Evolutionary conservation across 1,284 basidiomycete genomes (phyloP), one percentile per base, ranked within the genome.

Genomic region (Neolentinus lepideus): DNA sequence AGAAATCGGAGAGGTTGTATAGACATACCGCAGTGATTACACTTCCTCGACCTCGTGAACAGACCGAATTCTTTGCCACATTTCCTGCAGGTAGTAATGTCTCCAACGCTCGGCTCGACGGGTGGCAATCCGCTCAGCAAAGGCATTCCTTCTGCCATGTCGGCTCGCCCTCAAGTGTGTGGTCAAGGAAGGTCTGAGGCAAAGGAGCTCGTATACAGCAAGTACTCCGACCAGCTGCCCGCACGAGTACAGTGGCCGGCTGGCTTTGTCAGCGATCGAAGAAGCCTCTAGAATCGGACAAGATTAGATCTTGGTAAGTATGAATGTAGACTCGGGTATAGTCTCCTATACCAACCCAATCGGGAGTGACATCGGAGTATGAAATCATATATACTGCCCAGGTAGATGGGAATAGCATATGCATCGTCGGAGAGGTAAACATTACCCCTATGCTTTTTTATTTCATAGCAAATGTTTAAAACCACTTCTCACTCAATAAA

Each of bases 1-100:
- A 3, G 25, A 25, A 10, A 14, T 26, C 16, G 27, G 33, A 12
- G 51, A 12, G 9, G 6, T 3, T 33, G 9, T 16, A 12, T 11
- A 24, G 11, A 35, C 21, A 71, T 65, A 85, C 88, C 86, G 64
- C 88, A 91, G 62, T 90, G 88, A 66, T 87, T 83, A 66, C 88
- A 90, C 59, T 72, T 79, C 61, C 80, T 76, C 48, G 81, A 75
- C 55, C 88, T 72, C 55, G 80, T 71, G 62, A 90, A 83, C 35
- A 90, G 59, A 31, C 78, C 84, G 67, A 90, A 90, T 66, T 90
- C 88, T 66, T 80, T 89, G 65, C 76, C 80, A 66, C 88, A 90
- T 65, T 83, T 88, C 64, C 85, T 77, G 61, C 88, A 90, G 4
- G 75, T 71, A 35, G 63, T 62, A 56, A 83, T 79, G 19, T 68